These are phyloP conservation scores for Cardamine occulta DNA, from an alignment of 345 rosid species.

Conservation along the genomic window DNA sequence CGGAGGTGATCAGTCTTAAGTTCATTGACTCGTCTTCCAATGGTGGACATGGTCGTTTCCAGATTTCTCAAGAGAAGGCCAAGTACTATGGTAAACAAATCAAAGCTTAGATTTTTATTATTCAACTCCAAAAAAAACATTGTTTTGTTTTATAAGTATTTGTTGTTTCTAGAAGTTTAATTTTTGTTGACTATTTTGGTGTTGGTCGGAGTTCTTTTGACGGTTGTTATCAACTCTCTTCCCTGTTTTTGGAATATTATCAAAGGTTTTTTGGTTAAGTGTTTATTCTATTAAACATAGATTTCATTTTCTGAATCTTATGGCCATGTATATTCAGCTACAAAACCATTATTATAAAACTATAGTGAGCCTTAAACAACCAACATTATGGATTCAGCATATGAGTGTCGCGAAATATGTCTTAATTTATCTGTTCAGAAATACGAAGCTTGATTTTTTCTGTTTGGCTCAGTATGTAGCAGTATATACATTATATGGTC, in stretches of 20 bases:
- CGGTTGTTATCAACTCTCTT: neutral
- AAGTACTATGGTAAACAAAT: conserved; percentile 60
- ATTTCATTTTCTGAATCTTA: too few relatives aligned
- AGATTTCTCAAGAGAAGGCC: conserved; percentile 77
- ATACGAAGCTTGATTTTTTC: too few relatives aligned
- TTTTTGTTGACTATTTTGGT: neutral
- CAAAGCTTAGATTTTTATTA: conserved; percentile 50
- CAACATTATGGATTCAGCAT: too few relatives aligned
- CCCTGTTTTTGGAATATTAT: neutral
- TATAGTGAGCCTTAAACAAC: too few relatives aligned
- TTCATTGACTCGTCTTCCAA: conserved; percentile 75
- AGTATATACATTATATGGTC: too few relatives aligned
- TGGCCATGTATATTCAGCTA: too few relatives aligned
- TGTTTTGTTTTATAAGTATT: neutral
- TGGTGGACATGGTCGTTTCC: conserved; percentile 79
- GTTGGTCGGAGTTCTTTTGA: neutral
- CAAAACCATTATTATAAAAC: too few relatives aligned
- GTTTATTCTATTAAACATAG: neutral
- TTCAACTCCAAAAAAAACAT: neutral
- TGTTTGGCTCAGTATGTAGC: too few relatives aligned
- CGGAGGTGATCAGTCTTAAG: conserved; percentile 78
- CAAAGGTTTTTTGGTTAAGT: neutral
- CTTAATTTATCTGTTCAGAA: too few relatives aligned
- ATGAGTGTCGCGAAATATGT: too few relatives aligned
- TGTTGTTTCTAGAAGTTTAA: neutral